phyloP scores from a whole-genome alignment of 2,329 filamentous ascomycete species.

The Zymoseptoria pseudotritici region DNA sequence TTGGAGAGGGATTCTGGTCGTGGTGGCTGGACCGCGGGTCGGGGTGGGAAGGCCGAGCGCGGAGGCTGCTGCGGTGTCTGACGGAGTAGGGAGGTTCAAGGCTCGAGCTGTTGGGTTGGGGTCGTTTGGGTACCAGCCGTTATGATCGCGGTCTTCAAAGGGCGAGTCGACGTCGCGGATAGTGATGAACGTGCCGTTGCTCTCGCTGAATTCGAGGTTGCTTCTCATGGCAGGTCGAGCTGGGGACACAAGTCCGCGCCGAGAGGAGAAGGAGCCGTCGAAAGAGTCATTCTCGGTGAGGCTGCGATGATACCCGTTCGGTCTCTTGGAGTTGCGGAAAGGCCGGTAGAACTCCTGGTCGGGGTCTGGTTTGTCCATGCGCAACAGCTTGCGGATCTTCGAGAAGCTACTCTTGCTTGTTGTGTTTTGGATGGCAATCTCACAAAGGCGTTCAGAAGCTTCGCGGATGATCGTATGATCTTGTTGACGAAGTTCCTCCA shows the following conservation, averaged over 20 bases:
- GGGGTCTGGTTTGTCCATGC: not conserved
- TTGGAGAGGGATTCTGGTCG: not conserved
- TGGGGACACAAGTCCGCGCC: not conserved
- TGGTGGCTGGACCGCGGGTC: not conserved
- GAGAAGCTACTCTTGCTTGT: not conserved
- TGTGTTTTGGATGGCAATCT: not conserved
- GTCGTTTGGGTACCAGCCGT: conserved; percentile 1
- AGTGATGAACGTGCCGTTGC: conserved; percentile 1
- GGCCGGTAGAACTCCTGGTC: not conserved
- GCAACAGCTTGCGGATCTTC: not conserved
- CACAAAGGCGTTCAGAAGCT: not conserved
- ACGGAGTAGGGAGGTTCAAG: not conserved
- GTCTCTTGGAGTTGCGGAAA: not conserved
- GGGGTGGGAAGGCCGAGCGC: not conserved
- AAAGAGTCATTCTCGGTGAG: not conserved
- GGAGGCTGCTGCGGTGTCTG: not conserved
- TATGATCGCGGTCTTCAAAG: not conserved
- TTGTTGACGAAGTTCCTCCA: not conserved
- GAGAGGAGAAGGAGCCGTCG: not conserved
- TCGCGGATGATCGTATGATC: not conserved
- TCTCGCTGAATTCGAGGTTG: conserved; percentile 1
- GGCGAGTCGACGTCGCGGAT: not conserved
- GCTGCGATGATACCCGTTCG: not conserved
- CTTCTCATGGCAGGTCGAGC: not conserved
- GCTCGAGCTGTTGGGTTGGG: not conserved